These are phyloP conservation scores for Kitagawia praeruptora DNA, from an alignment of 129 eudicot genomes.

Conservation along the genomic window DNA sequence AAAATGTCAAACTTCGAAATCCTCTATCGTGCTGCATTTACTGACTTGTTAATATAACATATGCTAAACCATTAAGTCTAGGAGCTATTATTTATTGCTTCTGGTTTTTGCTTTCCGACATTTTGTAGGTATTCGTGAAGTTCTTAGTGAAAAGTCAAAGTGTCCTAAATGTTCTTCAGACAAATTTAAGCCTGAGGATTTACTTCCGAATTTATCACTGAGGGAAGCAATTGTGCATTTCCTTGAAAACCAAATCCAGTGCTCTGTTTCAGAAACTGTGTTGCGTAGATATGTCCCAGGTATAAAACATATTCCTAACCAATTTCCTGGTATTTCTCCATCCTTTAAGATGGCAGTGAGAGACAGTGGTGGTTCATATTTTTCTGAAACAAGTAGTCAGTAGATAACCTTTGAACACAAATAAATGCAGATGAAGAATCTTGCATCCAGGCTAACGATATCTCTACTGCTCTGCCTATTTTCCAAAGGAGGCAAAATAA, in stretches of 20 bases:
- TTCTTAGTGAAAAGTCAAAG: slow-evolving; percentile 37
- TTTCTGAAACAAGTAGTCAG: not conserved
- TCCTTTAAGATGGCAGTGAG: not conserved
- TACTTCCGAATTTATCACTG: slow-evolving; percentile 80
- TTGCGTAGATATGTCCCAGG: slow-evolving; percentile 72
- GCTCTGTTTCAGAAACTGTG: slow-evolving; percentile 38
- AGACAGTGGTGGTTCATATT: not conserved
- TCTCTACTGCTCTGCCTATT: slow-evolving; percentile 30
- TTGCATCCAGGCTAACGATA: slow-evolving; percentile 57
- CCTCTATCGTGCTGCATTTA: not conserved
- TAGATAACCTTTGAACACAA: slow-evolving; percentile 13
- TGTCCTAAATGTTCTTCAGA: slow-evolving; percentile 80
- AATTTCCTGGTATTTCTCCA: not conserved
- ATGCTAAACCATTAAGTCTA: not conserved
- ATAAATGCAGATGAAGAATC: slow-evolving; percentile 80
- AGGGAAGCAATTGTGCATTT: slow-evolving; percentile 71
- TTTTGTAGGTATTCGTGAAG: slow-evolving; percentile 55
- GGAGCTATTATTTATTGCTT: not conserved
- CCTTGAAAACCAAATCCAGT: slow-evolving; percentile 53
- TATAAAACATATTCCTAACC: slow-evolving; percentile 12
- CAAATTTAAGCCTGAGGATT: slow-evolving; percentile 50
- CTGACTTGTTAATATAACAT: not conserved
- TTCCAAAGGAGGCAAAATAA: slow-evolving; percentile 32
- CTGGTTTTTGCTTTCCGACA: not conserved
- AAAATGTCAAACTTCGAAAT: not conserved